A percentile compares a stretch with the other conserved stretches of the same genome.
These are phyloP conservation scores for Monilinia fructigena DNA, from an alignment of 2,329 filamentous ascomycete genomes.

Conservation along the genomic window DNA sequence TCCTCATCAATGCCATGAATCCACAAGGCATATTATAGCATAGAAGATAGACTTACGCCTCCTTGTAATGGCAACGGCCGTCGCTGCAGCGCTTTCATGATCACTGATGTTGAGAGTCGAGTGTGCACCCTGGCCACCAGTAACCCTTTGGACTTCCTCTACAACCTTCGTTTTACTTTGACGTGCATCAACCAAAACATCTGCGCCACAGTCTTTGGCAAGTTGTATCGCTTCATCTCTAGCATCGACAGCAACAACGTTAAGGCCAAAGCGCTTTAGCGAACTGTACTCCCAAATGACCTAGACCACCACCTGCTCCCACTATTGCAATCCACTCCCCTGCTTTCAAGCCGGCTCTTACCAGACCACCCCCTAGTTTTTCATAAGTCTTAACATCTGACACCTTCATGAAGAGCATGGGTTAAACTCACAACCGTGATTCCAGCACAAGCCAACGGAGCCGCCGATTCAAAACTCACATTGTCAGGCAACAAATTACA, in stretches of 20 bases:
- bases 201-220: slow-evolving; percentile 48
- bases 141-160: slow-evolving; percentile 48
- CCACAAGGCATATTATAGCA: neutral
- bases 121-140: slow-evolving; percentile 50
- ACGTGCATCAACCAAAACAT: slow-evolving; percentile 53
- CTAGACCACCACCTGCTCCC: slow-evolving; percentile 52
- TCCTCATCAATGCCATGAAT: slow-evolving; percentile 13
- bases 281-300: slow-evolving; percentile 52
- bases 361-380: slow-evolving; percentile 39
- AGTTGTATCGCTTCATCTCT: slow-evolving; percentile 53
- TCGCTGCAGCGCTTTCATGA: slow-evolving; percentile 48
- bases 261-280: slow-evolving; percentile 50
- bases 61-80: slow-evolving; percentile 55
- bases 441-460: slow-evolving; percentile 57
- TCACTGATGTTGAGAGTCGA: slow-evolving; percentile 56
- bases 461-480: slow-evolving; percentile 51
- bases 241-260: slow-evolving; percentile 48
- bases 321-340: slow-evolving; percentile 47
- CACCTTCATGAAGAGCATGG: neutral
- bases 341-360: slow-evolving; percentile 38
- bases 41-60: slow-evolving; percentile 46
- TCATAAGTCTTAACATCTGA: neutral
- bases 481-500: slow-evolving; percentile 49
- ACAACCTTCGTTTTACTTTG: slow-evolving; percentile 49
- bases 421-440: slow-evolving; percentile 39